Conservation (phyloP, 1,284 basidiomycete genomes). For the Coniophora puteana region DNA sequence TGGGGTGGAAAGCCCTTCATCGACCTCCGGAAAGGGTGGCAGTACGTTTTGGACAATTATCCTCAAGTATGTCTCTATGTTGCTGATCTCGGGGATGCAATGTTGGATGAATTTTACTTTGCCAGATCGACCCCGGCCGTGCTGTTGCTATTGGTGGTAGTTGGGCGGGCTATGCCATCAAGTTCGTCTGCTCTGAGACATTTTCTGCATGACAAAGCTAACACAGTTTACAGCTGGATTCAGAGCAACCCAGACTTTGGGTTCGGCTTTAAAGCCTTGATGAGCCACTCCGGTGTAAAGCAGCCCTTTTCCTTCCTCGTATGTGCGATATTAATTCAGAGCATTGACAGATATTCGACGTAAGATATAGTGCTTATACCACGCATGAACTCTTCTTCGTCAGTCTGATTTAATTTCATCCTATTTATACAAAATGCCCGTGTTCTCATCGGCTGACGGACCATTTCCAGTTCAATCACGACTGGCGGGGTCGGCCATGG, state of each 20-base stretch:
- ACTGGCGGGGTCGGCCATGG: constrained; percentile 75
- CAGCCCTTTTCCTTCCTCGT: constrained; percentile 15
- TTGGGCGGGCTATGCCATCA: constrained; percentile 76
- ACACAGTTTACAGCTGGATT: constrained; percentile 65
- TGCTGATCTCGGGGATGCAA: too few species aligned
- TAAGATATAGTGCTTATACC: constrained; percentile 35
- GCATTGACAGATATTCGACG: background rate
- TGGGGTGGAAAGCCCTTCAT: constrained; percentile 82
- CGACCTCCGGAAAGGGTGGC: constrained; percentile 72
- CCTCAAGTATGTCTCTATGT: constrained; percentile 48
- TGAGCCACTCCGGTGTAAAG: constrained; percentile 75
- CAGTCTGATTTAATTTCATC: constrained; percentile 23
- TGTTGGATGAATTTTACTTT: too few species aligned
- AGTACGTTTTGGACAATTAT: constrained; percentile 57
- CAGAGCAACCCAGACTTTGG: constrained; percentile 80
- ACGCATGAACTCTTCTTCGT: constrained; percentile 84
- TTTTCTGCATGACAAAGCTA: constrained; percentile 6
- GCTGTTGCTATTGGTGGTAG: constrained; percentile 74
- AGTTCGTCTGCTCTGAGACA: constrained; percentile 38
- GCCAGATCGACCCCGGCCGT: constrained; percentile 69
- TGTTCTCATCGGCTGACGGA: background rate
- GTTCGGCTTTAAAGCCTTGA: constrained; percentile 81
- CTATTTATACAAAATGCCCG: background rate
- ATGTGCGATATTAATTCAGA: background rate
- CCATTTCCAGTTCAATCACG: constrained; percentile 61